Percentiles rank a stretch among this genome's conserved stretches.
phyloP scores from a whole-genome alignment of 352 stramenopile species.

The Pseudoperonospora humuli region DNA sequence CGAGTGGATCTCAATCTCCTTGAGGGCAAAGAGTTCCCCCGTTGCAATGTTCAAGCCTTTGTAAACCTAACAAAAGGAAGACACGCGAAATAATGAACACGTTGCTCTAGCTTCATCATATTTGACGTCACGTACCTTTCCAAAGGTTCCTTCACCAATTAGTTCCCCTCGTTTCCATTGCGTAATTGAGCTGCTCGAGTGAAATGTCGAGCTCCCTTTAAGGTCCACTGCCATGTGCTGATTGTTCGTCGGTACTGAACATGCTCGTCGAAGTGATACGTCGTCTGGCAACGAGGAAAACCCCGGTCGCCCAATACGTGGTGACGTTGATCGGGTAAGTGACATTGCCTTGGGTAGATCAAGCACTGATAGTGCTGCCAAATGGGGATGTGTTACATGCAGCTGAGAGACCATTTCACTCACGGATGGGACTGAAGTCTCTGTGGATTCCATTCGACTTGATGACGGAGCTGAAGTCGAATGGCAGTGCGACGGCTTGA shows the following conservation, averaged over 20 bases:
- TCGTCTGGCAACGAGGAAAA: slow-evolving; percentile 25
- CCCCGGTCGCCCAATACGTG: slow-evolving; percentile 24
- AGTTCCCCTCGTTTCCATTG: slow-evolving; percentile 91
- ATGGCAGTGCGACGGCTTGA: neutral
- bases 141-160: slow-evolving; percentile 93
- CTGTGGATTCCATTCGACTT: neutral
- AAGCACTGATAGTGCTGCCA: slow-evolving; percentile 7
- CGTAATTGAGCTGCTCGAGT: slow-evolving; percentile 32
- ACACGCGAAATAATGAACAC: neutral
- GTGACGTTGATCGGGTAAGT: slow-evolving; percentile 43
- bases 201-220: neutral
- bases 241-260: slow-evolving; percentile 9
- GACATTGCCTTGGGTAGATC: slow-evolving; percentile 30
- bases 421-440: slow-evolving; percentile 11
- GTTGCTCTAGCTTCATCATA: neutral
- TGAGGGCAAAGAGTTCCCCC: slow-evolving; percentile 87
- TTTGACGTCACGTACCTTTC: slow-evolving; percentile 32
- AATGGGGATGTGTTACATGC: slow-evolving; percentile 22
- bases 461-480: slow-evolving; percentile 2
- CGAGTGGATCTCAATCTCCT: slow-evolving; percentile 79
- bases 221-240: slow-evolving; percentile 7
- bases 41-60: slow-evolving; percentile 91
- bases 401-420: slow-evolving; percentile 32
- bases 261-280: slow-evolving; percentile 7
- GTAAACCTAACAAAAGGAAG: slow-evolving; percentile 69